Base-by-base conservation (phyloP, 805 yeast genomes). In the Pichia heedii region DNA sequence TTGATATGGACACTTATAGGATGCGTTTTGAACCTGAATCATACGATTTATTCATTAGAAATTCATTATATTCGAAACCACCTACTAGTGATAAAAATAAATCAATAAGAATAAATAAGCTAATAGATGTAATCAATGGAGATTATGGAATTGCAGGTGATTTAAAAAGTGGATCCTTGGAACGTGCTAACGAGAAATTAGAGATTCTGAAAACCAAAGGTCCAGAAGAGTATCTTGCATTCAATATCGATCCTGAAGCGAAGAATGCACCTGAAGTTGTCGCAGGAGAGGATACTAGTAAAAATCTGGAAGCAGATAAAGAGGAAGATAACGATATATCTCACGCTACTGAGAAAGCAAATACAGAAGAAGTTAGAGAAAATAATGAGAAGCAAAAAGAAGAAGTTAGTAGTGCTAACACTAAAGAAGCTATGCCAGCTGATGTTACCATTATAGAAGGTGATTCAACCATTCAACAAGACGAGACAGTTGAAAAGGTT, bases 21-120 rank as follows among this genome's bases (percentile, higher is more conserved):
- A 65, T 93, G 55, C 79, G 84, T 57, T 88, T 90, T 58, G 95
- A 86, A 57, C 73, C 82, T 5, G 79, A 73, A 6, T 77, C 95
- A 0, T 77, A 73, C 50, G 98, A 93, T 65, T 81, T 80, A 50
- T 87, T 84, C 54, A 73, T 86, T 3, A 71, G 94, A 40, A 71
- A 70, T 48, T 65, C 79, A 1, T 66, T 76, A 16, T 78, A 69
- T 47, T 53, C 53, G 10, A 47, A 50, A n/a, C 68, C 62, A 26
- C 44, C 54, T 2, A 18, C 42, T 19, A 34, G 38, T 19, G 41
- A 45, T 24, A 52, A 50, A 27, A 40, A 49, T 20, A 36, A 42
- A 22, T 43, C 47, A 10, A 34, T 44, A 8, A 53, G 55, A 36
- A 8, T 54, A 30, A 44, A 48, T 4, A 50, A 58, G 11, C 60